phyloP scores from a whole-genome alignment of 768 basidiomycete genomes.

The Sistotremastrum suecicum region DNA sequence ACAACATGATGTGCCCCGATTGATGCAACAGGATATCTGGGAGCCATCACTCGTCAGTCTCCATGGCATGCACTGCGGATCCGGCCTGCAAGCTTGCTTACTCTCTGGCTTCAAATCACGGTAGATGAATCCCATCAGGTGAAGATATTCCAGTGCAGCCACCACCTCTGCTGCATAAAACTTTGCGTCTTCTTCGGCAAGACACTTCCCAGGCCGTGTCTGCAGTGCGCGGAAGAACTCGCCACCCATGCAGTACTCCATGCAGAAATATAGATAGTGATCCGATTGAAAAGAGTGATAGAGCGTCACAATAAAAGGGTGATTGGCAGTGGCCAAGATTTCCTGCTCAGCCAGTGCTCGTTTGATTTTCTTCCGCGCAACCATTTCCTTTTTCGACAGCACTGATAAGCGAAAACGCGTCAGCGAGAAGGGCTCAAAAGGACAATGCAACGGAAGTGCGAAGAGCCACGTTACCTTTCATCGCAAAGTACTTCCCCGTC shows the following conservation, averaged over 20 bases:
- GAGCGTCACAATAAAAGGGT: constrained; percentile 98
- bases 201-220: constrained; percentile 90
- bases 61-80: not conserved
- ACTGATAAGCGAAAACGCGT: constrained; percentile 38
- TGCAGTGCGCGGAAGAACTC: constrained; percentile 98
- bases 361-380: constrained; percentile 99
- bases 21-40: constrained; percentile 94
- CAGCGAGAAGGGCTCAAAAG: not conserved
- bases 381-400: constrained; percentile 98
- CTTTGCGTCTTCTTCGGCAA: constrained; percentile 86
- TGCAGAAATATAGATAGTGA: constrained; percentile 95
- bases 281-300: constrained; percentile 99
- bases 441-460: constrained; percentile 7
- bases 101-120: constrained; percentile 99
- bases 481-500: constrained; percentile 87
- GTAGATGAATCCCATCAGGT: constrained; percentile 99
- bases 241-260: constrained; percentile 99
- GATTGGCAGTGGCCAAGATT: constrained; percentile 95
- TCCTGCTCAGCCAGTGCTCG: constrained; percentile 97
- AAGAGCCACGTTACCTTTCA: constrained; percentile 70
- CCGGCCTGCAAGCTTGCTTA: constrained; percentile 29
- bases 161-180: constrained; percentile 99
- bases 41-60: not conserved
- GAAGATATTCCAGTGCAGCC: constrained; percentile 94
- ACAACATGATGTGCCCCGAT: constrained; percentile 98